phyloP scores from a whole-genome alignment of 2,329 filamentous ascomycete species.

The Alternaria tenuissima region DNA sequence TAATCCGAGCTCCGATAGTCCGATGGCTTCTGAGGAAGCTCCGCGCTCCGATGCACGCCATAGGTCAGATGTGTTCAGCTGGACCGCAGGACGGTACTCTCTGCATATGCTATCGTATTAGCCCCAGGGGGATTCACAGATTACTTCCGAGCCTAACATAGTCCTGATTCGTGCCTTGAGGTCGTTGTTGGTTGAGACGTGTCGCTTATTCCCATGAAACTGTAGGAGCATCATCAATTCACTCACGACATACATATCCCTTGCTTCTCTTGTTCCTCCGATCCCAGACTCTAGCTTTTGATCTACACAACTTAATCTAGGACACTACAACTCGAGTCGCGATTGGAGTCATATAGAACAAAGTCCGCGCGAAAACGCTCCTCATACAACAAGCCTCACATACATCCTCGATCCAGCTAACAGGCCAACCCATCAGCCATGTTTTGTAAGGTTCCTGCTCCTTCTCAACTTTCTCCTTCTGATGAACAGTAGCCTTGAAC shows the following conservation, averaged over 20 bases:
- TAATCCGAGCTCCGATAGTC: not conserved
- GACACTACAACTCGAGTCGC: too few species aligned
- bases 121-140: not conserved
- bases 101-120: not conserved
- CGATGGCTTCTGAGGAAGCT: not conserved
- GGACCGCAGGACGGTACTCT: not conserved
- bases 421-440: constrained; percentile 19
- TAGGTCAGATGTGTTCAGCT: not conserved
- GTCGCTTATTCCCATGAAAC: constrained; percentile 19
- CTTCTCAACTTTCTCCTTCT: not conserved
- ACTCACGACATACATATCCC: not conserved
- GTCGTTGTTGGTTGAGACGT: constrained; percentile 8
- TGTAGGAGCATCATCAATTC: constrained; percentile 9
- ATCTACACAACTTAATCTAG: not conserved
- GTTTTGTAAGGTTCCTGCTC: constrained; percentile 36
- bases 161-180: not conserved
- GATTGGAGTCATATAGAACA: not conserved
- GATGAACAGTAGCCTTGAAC: constrained; percentile 37
- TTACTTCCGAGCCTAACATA: not conserved
- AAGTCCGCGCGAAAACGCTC: not conserved
- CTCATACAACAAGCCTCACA: too few species aligned
- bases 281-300: not conserved
- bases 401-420: not conserved
- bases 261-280: not conserved
- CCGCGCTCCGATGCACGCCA: not conserved